Percentiles rank a stretch among this genome's conserved stretches.
These are phyloP conservation scores for Xylaria sp. DNA, from an alignment of 2,329 filamentous ascomycete genomes.

Conservation along the genomic window DNA sequence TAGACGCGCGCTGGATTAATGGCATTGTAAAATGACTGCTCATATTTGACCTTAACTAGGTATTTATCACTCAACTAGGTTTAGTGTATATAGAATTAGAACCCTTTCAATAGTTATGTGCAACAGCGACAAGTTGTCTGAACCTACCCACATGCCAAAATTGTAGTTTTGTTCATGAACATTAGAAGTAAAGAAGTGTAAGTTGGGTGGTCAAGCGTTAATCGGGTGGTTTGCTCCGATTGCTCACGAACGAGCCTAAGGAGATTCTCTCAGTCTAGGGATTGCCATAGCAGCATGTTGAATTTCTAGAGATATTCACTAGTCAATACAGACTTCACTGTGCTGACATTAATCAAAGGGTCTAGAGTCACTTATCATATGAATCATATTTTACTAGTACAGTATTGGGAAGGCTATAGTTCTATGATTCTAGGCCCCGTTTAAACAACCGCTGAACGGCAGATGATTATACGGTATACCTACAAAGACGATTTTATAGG, in stretches of 20 bases:
- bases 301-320: background rate
- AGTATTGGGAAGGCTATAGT: background rate
- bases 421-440: background rate
- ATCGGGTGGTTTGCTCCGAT: slow-evolving; percentile 74
- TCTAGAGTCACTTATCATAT: background rate
- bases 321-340: background rate
- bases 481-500: background rate
- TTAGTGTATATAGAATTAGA: background rate
- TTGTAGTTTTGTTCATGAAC: background rate
- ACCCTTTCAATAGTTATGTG: background rate
- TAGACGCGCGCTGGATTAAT: background rate
- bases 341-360: background rate
- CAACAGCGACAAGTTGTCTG: background rate
- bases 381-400: background rate
- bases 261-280: slow-evolving; percentile 67
- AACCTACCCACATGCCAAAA: no score
- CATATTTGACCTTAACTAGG: background rate
- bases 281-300: background rate
- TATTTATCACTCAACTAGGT: background rate
- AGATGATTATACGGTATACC: background rate
- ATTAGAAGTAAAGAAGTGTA: slow-evolving; percentile 82
- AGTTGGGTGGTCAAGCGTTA: slow-evolving; percentile 74
- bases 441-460: background rate
- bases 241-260: slow-evolving; percentile 80
- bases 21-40: background rate